Evolutionary conservation across 805 yeast genomes (phyloP).

Genomic region (Monosporozyma siamensis): DNA sequence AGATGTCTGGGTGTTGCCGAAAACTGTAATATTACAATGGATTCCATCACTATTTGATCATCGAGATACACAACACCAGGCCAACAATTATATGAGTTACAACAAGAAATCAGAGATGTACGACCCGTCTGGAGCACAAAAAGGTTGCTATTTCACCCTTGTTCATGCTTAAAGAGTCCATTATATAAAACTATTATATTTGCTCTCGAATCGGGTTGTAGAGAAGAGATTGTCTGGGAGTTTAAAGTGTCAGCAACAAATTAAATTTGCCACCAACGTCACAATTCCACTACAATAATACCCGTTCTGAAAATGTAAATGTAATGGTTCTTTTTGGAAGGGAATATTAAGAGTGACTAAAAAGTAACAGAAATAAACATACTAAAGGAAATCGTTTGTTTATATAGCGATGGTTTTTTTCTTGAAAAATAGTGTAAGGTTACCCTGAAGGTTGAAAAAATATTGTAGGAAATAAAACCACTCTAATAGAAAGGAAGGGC

Average conservation of each 20-base stretch:
- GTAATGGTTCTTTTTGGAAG: slow-evolving; percentile 15
- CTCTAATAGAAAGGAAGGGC: not conserved
- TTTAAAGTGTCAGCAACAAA: slow-evolving; percentile 4
- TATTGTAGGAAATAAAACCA: not conserved
- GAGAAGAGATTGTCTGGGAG: slow-evolving; percentile 30
- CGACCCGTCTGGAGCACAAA: slow-evolving; percentile 23
- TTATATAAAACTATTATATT: slow-evolving; percentile 1
- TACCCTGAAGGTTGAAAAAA: slow-evolving; percentile 1
- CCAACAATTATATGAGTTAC: no score
- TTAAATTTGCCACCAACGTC: slow-evolving; percentile 8
- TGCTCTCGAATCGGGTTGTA: slow-evolving; percentile 32
- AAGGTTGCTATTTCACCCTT: slow-evolving; percentile 5
- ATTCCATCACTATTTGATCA: no score
- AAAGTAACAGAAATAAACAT: no score
- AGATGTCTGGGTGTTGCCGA: not conserved
- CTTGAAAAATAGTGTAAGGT: not conserved
- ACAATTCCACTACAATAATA: slow-evolving; percentile 33
- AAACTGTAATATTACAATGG: no score
- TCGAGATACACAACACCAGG: no score
- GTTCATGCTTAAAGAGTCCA: slow-evolving; percentile 11
- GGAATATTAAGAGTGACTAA: not conserved
- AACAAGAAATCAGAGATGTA: slow-evolving; percentile 8
- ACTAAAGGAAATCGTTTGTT: slow-evolving; percentile 1
- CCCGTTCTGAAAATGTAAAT: slow-evolving; percentile 30
- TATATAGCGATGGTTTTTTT: not conserved